Percentiles rank a stretch among this genome's conserved stretches.
These are phyloP conservation scores for Pseudogymnoascus sp. DNA, from an alignment of 2,329 filamentous ascomycete species.

Conservation along the genomic window DNA sequence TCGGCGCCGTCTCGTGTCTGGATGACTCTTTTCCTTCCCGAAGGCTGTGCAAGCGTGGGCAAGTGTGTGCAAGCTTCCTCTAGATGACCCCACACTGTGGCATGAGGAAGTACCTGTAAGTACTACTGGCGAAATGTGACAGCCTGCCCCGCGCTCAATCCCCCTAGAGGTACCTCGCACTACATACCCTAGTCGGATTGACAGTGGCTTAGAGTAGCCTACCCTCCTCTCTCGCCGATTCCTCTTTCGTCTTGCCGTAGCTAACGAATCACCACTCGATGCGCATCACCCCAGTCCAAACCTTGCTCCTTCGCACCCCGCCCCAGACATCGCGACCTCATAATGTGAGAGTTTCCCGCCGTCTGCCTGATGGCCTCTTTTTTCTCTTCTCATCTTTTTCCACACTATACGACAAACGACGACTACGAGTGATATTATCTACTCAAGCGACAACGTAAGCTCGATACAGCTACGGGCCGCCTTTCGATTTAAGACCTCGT, in stretches of 20 bases:
- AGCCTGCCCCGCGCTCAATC: background rate
- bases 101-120: background rate
- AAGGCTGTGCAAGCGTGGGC: background rate
- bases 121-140: background rate
- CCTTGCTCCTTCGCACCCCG: background rate
- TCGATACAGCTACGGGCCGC: background rate
- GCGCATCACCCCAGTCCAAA: background rate
- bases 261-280: background rate
- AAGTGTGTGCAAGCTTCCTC: background rate
- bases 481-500: background rate
- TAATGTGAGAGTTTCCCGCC: constrained; percentile 1
- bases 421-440: background rate
- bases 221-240: background rate
- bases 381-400: background rate
- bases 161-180: background rate
- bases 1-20: background rate
- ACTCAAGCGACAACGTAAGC: background rate
- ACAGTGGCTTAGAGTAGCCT: background rate
- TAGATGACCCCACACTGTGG: background rate
- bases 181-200: background rate
- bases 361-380: background rate
- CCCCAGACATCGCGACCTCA: background rate
- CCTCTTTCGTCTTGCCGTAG: constrained; percentile 2
- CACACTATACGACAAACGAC: background rate
- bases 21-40: background rate